Base-by-base conservation (phyloP, 2,329 filamentous ascomycete genomes). In the Aspergillus nomiae region DNA sequence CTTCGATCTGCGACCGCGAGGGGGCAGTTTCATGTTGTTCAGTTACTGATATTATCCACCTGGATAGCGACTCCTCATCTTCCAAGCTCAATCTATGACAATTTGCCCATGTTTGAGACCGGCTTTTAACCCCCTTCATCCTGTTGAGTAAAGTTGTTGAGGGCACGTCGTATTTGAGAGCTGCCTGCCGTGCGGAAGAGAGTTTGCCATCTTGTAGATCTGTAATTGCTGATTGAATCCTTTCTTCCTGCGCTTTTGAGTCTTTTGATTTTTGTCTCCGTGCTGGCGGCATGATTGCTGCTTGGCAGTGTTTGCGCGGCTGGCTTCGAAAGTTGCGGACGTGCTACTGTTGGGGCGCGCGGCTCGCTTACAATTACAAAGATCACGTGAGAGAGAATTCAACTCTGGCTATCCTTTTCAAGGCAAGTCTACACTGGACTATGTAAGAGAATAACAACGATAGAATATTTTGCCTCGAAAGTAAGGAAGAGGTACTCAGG, bases 41-140 rank as follows among this genome's bases (percentile, higher is more conserved):
- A 19, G 41, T 45, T 21, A 50, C 61, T 19, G 46, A 50, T 58
- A 59, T 14, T 9, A 63, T 66, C 59, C 45, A 66, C 30, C 38
- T 11, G 32, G 57, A 5, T 26, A 66, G 51, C 5, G 30, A 34
- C 21, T 63, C 43, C 26, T 64, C 61, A 30, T 65, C 55, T 51
- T 48, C 62, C 54, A 45, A 7, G 53, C 38, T 46, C 16, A 64
- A 14, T 45, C 43, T 45, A 24, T 53, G 41, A 19, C 11, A 28
- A 11, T 62, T 51, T 32, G 56, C 45, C 30, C 45, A 46, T 26
- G 26, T 51, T 56, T 64, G 41, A 10, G 10, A 5, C 28, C 53
- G 38, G 34, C 21, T 53, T 8, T 14, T 51, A 19, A 30, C 41
- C 28, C 59, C 58, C 11, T 55, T 48, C 24, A 63, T 34, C 28